Base-by-base conservation (phyloP, 2,329 filamentous ascomycete species). In the Spiromastix sp. region DNA sequence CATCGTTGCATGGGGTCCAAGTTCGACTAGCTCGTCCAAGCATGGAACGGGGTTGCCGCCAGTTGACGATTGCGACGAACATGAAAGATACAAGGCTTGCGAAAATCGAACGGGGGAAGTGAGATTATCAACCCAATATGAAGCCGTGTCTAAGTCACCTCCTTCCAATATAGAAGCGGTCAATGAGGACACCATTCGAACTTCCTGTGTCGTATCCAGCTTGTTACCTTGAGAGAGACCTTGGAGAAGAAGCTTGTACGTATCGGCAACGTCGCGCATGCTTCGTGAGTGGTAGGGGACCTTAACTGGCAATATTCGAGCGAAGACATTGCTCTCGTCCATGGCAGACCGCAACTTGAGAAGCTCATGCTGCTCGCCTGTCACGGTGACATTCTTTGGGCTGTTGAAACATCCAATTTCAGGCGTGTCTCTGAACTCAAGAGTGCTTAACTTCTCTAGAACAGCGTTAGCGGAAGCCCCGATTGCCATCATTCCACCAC, bases 1-100 rank as follows among this genome's bases (percentile, higher is more conserved):
- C 4, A 57, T 38, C 1, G 52, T 46, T 9, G 44, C 27, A 36
- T 55, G 53, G 5, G 54, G 49, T 2, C 54, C 54, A 40, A 56
- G 42, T 26, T 55, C 53, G 9, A 56, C 30, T 3, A 51, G n/a
- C n/a, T n/a, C n/a, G n/a, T n/a, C n/a, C n/a, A n/a, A n/a, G n/a
- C n/a, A n/a, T n/a, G n/a, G n/a, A n/a, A n/a, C n/a, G n/a, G n/a
- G n/a, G n/a, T n/a, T n/a, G n/a, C n/a, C n/a, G n/a, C n/a, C n/a
- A n/a, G n/a, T n/a, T n/a, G n/a, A n/a, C n/a, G n/a, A n/a, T n/a
- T n/a, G n/a, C n/a, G n/a, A n/a, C n/a, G n/a, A n/a, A n/a, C n/a
- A n/a, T n/a, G n/a, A n/a, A n/a, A n/a, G n/a, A n/a, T n/a, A n/a
- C n/a, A n/a, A n/a, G n/a, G n/a, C n/a, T n/a, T n/a, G n/a, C n/a